phyloP scores from a whole-genome alignment of 1,284 basidiomycete genomes.

The Tetrapyrgos nigripes region DNA sequence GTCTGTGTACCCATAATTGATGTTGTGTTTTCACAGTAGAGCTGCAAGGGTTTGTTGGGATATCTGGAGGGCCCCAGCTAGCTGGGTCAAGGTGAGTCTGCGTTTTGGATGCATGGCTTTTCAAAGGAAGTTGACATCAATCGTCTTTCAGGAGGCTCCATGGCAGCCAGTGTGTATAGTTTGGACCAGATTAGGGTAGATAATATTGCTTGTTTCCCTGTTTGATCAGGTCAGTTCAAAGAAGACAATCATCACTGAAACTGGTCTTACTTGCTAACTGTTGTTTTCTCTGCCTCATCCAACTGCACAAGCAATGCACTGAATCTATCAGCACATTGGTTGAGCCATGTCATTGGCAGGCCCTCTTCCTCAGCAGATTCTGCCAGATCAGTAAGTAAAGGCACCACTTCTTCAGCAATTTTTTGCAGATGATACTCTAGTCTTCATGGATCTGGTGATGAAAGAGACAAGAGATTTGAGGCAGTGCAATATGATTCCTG shows the following conservation, averaged over 20 bases:
- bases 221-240: background rate
- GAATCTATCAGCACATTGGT: slow-evolving; percentile 7
- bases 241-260: background rate
- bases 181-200: slow-evolving; percentile 8
- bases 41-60: background rate
- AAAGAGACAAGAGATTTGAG: slow-evolving; percentile 4
- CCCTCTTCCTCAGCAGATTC: slow-evolving; percentile 7
- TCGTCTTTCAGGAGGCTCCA: slow-evolving; percentile 4
- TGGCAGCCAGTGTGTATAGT: slow-evolving; percentile 5
- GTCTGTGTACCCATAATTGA: background rate
- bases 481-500: background rate
- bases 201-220: slow-evolving; percentile 2
- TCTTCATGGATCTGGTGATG: slow-evolving; percentile 9
- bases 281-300: slow-evolving; percentile 2
- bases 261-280: background rate
- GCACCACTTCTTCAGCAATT: slow-evolving; percentile 7
- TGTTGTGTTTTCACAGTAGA: background rate
- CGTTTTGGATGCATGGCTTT: slow-evolving; percentile 9
- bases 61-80: background rate
- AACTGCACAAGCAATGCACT: slow-evolving; percentile 1
- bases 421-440: slow-evolving; percentile 7
- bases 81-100: background rate
- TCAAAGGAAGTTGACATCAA: background rate
- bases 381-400: slow-evolving; percentile 12
- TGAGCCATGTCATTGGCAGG: slow-evolving; percentile 15